Evolutionary conservation across 169 alveolate genomes (phyloP), one percentile per base, ranked within the genome.

Genomic region (Cyclospora cayetanensis): DNA sequence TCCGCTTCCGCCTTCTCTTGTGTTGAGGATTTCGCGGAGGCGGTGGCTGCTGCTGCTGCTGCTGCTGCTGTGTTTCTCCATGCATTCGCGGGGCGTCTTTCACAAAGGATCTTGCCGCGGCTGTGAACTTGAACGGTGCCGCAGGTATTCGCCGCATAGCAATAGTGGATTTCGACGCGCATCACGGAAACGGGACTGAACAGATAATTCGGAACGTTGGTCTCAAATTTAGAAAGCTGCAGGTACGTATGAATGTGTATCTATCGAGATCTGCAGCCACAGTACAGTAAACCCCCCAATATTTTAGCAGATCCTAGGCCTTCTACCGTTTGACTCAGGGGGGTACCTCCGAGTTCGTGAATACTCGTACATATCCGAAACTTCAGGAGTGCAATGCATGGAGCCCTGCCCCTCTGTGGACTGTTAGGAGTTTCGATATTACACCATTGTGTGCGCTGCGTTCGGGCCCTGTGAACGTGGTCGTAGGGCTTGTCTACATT

Each of bases 161-260:
- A 1, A 98, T 99, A 65, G 96, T 99, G 53, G 99, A 99, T 93
- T 98, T 99, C 95, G 99, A 99, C 82, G 98, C 98, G 12, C 99
- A 99, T 94, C 99, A 99, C 94, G 99, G 99, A 22, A 99, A 99
- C 94, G 99, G 99, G n/a, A 99, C 99, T 4, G 99, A 99, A 85
- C 99, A 98, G 83, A 97, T 98, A 20, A 97, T 99, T 0, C 95
- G 96, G 50, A 96, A 96, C 68, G 91, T 96, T 35, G 97, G 97
- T 43, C 94, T 94, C 77, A 95, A 94, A 39, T 91, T 90, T 76
- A 93, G 95, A 7, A 91, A 82, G 84, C 84, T 34, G 91, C 91
- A 63, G 87, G 84, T 72, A 34, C 63, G 63, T n/a, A n/a, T n/a
- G n/a, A n/a, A n/a, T n/a, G n/a, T n/a, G n/a, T n/a, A n/a, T n/a